Evolutionary conservation across 306 rosid species (phyloP).

Genomic region (Medicago truncatula): MtrunA17r5.0-ANR NC_053044.1:20425501-20426000

Average conservation of each 20-base stretch:
- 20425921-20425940: conserved; percentile 21
- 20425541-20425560: conserved; percentile 41
- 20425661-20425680: conserved; percentile 47
- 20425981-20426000: too few species aligned
- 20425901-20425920: conserved; percentile 33
- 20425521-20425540: conserved; percentile 59
- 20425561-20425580: conserved; percentile 38
- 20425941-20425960: too few species aligned
- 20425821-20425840: conserved; percentile 38
- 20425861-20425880: conserved; percentile 39
- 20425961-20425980: too few species aligned
- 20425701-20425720: conserved; percentile 39
- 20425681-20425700: conserved; percentile 44
- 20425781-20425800: conserved; percentile 45
- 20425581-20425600: conserved; percentile 46
- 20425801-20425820: conserved; percentile 40
- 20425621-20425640: conserved; percentile 2
- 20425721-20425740: conserved; percentile 37
- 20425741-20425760: conserved; percentile 29
- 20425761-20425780: conserved; percentile 57
- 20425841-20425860: conserved; percentile 36
- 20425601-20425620: conserved; percentile 48
- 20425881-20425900: conserved; percentile 26
- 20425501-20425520: conserved; percentile 52
- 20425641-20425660: conserved; percentile 41